Evolutionary conservation across 2,329 filamentous ascomycete genomes (phyloP).

Genomic region (Pseudocercospora macadamiae): DNA sequence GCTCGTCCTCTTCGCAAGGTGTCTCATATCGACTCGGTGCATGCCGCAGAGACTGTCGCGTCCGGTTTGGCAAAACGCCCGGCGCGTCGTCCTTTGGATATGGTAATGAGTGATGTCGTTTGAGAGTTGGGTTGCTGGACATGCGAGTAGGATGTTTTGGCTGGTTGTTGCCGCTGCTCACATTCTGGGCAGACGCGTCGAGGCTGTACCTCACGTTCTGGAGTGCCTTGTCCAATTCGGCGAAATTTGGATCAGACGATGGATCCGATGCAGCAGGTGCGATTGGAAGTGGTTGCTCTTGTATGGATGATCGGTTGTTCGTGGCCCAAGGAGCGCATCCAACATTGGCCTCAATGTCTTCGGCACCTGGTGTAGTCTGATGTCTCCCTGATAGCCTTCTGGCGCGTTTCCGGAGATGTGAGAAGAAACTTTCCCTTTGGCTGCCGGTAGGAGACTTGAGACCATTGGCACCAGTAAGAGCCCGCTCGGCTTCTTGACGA

Average conservation of each 20-base stretch:
- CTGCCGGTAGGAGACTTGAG: constrained; percentile 75
- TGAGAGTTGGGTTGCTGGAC: constrained; percentile 51
- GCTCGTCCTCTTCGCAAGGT: constrained; percentile 93
- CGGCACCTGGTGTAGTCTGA: constrained; percentile 76
- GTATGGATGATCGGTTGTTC: constrained; percentile 75
- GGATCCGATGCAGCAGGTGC: constrained; percentile 49
- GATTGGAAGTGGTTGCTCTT: constrained; percentile 56
- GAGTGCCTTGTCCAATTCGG: constrained; percentile 63
- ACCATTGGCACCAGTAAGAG: constrained; percentile 78
- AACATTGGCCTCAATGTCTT: constrained; percentile 90
- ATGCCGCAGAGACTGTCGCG: constrained; percentile 71
- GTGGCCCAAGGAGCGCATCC: constrained; percentile 83
- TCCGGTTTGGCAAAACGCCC: constrained; percentile 73
- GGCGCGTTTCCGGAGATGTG: constrained; percentile 90
- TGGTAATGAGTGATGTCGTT: constrained; percentile 53
- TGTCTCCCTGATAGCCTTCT: constrained; percentile 90
- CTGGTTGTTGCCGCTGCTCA: constrained; percentile 36
- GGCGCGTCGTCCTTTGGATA: constrained; percentile 47
- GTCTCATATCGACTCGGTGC: constrained; percentile 87
- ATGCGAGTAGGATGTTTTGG: constrained; percentile 40
- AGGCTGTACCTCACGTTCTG: constrained; percentile 63
- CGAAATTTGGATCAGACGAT: constrained; percentile 55
- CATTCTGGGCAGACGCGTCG: constrained; percentile 45
- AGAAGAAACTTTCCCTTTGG: constrained; percentile 97
- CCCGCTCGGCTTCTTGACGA: constrained; percentile 86